Conservation (phyloP, 2,329 filamentous ascomycete species). For the Leptodontidium sp. region DNA sequence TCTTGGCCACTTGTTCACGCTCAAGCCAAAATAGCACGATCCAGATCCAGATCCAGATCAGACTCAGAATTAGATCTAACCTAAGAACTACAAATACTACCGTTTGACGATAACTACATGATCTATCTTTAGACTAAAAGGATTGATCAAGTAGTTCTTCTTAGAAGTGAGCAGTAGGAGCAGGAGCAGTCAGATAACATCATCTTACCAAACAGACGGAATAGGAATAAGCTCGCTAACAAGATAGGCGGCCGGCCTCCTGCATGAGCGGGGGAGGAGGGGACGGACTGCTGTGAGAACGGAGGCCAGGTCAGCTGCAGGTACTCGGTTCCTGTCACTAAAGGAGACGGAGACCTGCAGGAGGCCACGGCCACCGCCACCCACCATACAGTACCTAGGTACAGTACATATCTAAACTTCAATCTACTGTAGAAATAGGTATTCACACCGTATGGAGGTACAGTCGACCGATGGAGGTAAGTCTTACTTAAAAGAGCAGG, state of each 20-base stretch:
- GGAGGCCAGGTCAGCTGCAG: conserved; percentile 12
- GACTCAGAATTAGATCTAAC: neutral
- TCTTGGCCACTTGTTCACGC: neutral
- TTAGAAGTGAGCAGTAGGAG: neutral
- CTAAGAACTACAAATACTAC: neutral
- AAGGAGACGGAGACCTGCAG: conserved; percentile 1
- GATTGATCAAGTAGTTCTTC: neutral
- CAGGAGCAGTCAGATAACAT: conserved; percentile 8
- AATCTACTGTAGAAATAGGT: neutral
- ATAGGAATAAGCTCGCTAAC: neutral
- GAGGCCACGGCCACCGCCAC: too few species aligned
- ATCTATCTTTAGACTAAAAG: conserved; percentile 8
- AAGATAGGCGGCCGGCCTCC: conserved; percentile 9
- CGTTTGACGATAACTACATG: neutral
- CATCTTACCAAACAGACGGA: neutral
- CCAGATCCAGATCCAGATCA: neutral
- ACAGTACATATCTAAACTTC: neutral
- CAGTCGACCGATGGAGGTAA: conserved; percentile 1
- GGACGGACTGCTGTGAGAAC: neutral
- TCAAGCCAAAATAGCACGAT: conserved; percentile 6
- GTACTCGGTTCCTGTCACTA: conserved; percentile 21
- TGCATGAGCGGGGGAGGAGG: conserved; percentile 6
- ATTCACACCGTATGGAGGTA: neutral
- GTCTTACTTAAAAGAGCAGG: conserved; percentile 2
- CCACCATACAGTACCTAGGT: neutral